These are phyloP conservation scores for Puccinia horiana DNA, from an alignment of 1,284 basidiomycete species.

Conservation along the genomic window DNA sequence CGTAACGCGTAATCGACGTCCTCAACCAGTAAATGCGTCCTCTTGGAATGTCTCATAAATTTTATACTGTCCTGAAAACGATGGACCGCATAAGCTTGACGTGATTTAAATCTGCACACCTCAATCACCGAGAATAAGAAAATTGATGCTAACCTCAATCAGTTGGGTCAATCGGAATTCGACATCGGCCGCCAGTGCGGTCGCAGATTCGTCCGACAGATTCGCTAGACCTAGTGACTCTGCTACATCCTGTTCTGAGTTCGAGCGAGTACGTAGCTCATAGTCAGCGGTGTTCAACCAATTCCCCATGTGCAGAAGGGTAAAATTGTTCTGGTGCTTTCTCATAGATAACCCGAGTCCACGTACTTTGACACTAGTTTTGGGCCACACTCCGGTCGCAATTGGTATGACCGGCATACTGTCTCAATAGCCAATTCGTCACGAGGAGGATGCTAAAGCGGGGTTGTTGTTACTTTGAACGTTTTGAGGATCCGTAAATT, in stretches of 20 bases:
- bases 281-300: not conserved
- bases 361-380: slow-evolving; percentile 44
- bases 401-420: slow-evolving; percentile 40
- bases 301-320: not conserved
- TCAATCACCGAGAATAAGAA: not conserved
- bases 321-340: not conserved
- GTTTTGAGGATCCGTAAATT: too few relatives aligned
- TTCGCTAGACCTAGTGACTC: slow-evolving; percentile 80
- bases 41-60: slow-evolving; percentile 90
- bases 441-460: not conserved
- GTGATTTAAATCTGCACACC: not conserved
- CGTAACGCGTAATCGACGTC: slow-evolving; percentile 93
- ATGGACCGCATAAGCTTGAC: not conserved
- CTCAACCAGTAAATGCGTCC: slow-evolving; percentile 79
- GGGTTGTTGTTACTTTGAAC: not conserved
- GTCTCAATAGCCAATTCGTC: not conserved
- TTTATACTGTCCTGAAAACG: slow-evolving; percentile 79
- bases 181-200: slow-evolving; percentile 87
- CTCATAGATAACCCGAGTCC: not conserved
- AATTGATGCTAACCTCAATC: slow-evolving; percentile 67
- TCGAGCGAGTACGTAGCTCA: slow-evolving; percentile 3
- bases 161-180: slow-evolving; percentile 94
- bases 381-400: slow-evolving; percentile 45
- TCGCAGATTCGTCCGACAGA: slow-evolving; percentile 77
- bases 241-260: slow-evolving; percentile 74